phyloP scores from a whole-genome alignment of 2,329 filamentous ascomycete species.

The Epichloe gansuensis region DNA sequence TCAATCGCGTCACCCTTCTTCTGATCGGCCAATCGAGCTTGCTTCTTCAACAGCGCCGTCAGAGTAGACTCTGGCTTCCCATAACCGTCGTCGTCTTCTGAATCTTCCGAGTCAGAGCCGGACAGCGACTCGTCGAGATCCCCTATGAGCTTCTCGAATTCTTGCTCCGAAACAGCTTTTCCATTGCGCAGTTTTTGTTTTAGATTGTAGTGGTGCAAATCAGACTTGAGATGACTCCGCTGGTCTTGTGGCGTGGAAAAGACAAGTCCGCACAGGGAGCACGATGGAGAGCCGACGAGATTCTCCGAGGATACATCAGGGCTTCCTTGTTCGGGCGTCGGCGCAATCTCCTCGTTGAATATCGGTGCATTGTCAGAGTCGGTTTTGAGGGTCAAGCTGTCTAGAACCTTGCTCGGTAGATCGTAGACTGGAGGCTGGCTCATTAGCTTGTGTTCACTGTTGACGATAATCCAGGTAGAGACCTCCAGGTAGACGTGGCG shows the following conservation, averaged over 20 bases:
- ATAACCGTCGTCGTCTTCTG: constrained; percentile 46
- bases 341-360: constrained; percentile 12
- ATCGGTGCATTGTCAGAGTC: constrained; percentile 17
- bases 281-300: constrained; percentile 56
- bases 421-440: constrained; percentile 57
- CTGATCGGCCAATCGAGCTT: constrained; percentile 56
- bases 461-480: not conserved
- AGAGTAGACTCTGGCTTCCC: constrained; percentile 55
- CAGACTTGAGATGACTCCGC: constrained; percentile 74
- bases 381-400: constrained; percentile 44
- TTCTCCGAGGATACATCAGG: constrained; percentile 18
- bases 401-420: constrained; percentile 61
- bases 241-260: constrained; percentile 71
- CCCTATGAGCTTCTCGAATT: constrained; percentile 78
- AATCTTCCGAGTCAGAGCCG: constrained; percentile 66
- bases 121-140: constrained; percentile 86
- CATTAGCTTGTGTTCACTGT: constrained; percentile 1
- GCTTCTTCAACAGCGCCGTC: constrained; percentile 66
- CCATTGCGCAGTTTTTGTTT: constrained; percentile 77
- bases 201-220: constrained; percentile 87
- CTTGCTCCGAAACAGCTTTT: constrained; percentile 59
- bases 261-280: constrained; percentile 63
- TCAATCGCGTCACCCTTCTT: constrained; percentile 35
- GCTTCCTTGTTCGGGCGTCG: constrained; percentile 13
- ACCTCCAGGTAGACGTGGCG: not conserved